Percentiles rank a stretch among this genome's conserved stretches.
Evolutionary conservation across 2,329 filamentous ascomycete genomes (phyloP).

Genomic region (Phialophora macrospora): DNA sequence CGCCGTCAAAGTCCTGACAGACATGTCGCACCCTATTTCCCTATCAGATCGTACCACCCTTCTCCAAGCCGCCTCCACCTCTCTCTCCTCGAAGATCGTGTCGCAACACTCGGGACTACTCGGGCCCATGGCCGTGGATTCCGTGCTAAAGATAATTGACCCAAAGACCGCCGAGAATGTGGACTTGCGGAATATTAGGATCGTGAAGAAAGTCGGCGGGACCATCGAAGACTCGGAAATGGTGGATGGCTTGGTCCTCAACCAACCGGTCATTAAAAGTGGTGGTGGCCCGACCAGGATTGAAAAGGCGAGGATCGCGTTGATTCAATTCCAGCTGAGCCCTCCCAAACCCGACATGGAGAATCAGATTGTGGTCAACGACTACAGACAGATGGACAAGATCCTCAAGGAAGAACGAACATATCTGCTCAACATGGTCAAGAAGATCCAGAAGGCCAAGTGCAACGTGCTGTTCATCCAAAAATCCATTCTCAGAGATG

Average conservation of each 20-base stretch:
- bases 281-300: conserved; percentile 88
- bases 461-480: conserved; percentile 98
- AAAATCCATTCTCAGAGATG: conserved; percentile 96
- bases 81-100: conserved; percentile 97
- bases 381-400: conserved; percentile 99
- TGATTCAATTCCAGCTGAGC: conserved; percentile 98
- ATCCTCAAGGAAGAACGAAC: conserved; percentile 98
- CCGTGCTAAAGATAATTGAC: conserved; percentile 94
- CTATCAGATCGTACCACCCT: conserved; percentile 86
- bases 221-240: conserved; percentile 99
- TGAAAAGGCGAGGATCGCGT: conserved; percentile 94
- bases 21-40: conserved; percentile 93
- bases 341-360: conserved; percentile 99
- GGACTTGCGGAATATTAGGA: conserved; percentile 92
- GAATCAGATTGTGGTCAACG: conserved; percentile 98
- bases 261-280: conserved; percentile 91
- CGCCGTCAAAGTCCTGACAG: conserved; percentile 85
- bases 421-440: conserved; percentile 97
- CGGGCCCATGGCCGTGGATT: conserved; percentile 97
- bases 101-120: conserved; percentile 94
- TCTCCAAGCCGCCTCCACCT: conserved; percentile 94
- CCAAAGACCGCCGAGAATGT: conserved; percentile 95
- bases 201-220: conserved; percentile 95
- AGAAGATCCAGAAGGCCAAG: conserved; percentile 99
- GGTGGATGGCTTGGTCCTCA: conserved; percentile 90